A percentile compares a stretch with the other conserved stretches of the same genome.
Evolutionary conservation across 2,329 filamentous ascomycete species (phyloP).

Genomic region (Ramularia collo-cygni): DNA sequence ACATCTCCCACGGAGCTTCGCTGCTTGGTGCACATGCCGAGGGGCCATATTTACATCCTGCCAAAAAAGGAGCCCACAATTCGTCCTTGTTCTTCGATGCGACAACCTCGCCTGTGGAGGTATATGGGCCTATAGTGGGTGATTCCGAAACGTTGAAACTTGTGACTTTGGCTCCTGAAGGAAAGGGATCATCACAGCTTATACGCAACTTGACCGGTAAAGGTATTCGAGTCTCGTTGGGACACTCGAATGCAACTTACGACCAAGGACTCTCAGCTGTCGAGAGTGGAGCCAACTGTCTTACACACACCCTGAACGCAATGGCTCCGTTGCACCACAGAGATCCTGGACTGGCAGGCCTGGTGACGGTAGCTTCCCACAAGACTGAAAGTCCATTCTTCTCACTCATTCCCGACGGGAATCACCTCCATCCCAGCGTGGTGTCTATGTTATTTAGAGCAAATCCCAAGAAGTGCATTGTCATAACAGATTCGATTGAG

Average conservation of each 20-base stretch:
- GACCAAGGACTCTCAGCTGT: slow-evolving; percentile 41
- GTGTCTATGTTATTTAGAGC: slow-evolving; percentile 44
- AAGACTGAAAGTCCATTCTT: slow-evolving; percentile 38
- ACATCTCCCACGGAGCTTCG: slow-evolving; percentile 39
- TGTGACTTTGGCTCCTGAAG: slow-evolving; percentile 48
- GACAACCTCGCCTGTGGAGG: slow-evolving; percentile 26
- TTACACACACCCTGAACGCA: slow-evolving; percentile 51
- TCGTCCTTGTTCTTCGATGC: slow-evolving; percentile 38
- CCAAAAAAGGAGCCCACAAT: slow-evolving; percentile 50
- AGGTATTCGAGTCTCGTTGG: slow-evolving; percentile 42
- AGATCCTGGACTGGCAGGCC: slow-evolving; percentile 45
- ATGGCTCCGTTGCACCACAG: slow-evolving; percentile 47
- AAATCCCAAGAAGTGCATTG: slow-evolving; percentile 42
- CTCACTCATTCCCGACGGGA: slow-evolving; percentile 48
- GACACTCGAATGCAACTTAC: slow-evolving; percentile 46
- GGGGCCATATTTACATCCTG: slow-evolving; percentile 48
- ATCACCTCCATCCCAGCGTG: slow-evolving; percentile 48
- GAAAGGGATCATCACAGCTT: slow-evolving; percentile 36
- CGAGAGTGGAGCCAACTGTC: slow-evolving; percentile 42
- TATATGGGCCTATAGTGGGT: slow-evolving; percentile 42
- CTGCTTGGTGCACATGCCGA: slow-evolving; percentile 52
- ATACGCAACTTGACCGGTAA: slow-evolving; percentile 37
- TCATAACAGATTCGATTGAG: slow-evolving; percentile 51
- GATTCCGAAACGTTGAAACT: slow-evolving; percentile 39
- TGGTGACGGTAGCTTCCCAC: slow-evolving; percentile 26